Evolutionary conservation across 2,329 filamentous ascomycete species (phyloP).

Genomic region (Lachnum nothofagi): DNA sequence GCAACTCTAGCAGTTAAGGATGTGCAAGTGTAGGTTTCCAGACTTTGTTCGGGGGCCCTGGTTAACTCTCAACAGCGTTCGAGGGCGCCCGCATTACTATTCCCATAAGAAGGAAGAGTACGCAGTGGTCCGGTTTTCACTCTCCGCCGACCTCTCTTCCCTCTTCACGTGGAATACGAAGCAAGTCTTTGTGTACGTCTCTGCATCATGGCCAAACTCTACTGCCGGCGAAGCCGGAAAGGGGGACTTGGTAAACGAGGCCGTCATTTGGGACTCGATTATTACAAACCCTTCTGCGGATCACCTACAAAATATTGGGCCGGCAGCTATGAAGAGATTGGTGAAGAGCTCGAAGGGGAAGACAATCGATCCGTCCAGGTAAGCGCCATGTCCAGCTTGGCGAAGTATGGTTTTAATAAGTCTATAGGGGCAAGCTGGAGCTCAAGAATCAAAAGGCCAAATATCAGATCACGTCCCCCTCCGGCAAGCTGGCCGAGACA

Average conservation of each 20-base stretch:
- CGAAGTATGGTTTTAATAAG: conserved; percentile 5
- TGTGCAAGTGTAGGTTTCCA: conserved; percentile 69
- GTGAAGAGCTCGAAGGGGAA: conserved; percentile 55
- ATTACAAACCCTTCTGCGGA: conserved; percentile 69
- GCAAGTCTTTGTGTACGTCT: conserved; percentile 93
- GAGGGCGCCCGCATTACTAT: conserved; percentile 94
- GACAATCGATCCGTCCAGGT: conserved; percentile 44
- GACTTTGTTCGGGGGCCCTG: background rate
- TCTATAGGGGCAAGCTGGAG: conserved; percentile 61
- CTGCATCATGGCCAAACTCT: conserved; percentile 61
- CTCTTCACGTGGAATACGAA: conserved; percentile 99
- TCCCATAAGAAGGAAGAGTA: conserved; percentile 90
- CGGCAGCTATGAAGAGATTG: conserved; percentile 58
- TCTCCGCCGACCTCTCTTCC: conserved; percentile 82
- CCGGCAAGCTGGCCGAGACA: conserved; percentile 68
- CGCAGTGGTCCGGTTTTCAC: conserved; percentile 85
- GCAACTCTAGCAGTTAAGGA: conserved; percentile 64
- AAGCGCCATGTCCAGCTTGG: conserved; percentile 2
- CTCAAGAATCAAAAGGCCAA: conserved; percentile 86
- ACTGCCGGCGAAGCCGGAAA: conserved; percentile 13
- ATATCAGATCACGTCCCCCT: conserved; percentile 92
- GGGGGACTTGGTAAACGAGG: conserved; percentile 50
- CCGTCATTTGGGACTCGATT: conserved; percentile 94
- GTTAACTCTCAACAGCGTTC: conserved; percentile 53
- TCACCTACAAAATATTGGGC: conserved; percentile 56